A percentile compares a stretch with the other conserved stretches of the same genome.
phyloP scores from a whole-genome alignment of 257 asterid genomes.

The Solanum megistacrolobum region DNA sequence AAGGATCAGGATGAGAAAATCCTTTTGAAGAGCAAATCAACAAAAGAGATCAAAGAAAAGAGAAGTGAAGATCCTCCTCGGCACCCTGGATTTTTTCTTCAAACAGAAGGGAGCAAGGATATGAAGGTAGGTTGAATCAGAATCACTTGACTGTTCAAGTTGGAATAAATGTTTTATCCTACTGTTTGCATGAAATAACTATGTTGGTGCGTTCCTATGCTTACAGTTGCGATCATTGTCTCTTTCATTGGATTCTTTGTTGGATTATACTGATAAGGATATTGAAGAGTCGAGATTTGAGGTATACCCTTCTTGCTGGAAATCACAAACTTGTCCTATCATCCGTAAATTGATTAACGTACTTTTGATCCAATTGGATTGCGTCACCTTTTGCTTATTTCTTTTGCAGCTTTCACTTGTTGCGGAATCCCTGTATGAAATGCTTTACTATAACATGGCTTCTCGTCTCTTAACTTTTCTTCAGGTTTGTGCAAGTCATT shows the following conservation, averaged over 20 bases:
- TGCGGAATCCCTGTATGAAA: constrained; percentile 83
- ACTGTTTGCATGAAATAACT: not conserved
- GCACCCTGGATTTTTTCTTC: constrained; percentile 85
- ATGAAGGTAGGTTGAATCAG: constrained; percentile 47
- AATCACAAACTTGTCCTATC: not conserved
- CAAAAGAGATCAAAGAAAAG: constrained; percentile 43
- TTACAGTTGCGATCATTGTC: constrained; percentile 72
- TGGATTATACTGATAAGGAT: constrained; percentile 80
- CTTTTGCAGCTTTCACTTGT: constrained; percentile 68
- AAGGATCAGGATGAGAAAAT: constrained; percentile 25
- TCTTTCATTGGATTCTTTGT: constrained; percentile 84
- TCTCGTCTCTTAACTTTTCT: constrained; percentile 73
- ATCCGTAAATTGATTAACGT: not conserved
- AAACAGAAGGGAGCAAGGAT: constrained; percentile 58
- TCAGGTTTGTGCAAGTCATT: constrained; percentile 44
- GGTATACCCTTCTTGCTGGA: constrained; percentile 26
- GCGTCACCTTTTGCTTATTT: not conserved
- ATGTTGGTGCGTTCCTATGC: not conserved
- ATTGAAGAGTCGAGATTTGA: constrained; percentile 79
- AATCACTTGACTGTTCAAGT: not conserved
- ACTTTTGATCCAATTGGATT: not conserved
- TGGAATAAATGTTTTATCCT: not conserved
- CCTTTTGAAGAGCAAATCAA: constrained; percentile 34
- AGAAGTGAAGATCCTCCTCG: constrained; percentile 65
- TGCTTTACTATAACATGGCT: constrained; percentile 94